phyloP scores from a whole-genome alignment of 2,329 filamentous ascomycete species.

The Colletotrichum filicis region DNA sequence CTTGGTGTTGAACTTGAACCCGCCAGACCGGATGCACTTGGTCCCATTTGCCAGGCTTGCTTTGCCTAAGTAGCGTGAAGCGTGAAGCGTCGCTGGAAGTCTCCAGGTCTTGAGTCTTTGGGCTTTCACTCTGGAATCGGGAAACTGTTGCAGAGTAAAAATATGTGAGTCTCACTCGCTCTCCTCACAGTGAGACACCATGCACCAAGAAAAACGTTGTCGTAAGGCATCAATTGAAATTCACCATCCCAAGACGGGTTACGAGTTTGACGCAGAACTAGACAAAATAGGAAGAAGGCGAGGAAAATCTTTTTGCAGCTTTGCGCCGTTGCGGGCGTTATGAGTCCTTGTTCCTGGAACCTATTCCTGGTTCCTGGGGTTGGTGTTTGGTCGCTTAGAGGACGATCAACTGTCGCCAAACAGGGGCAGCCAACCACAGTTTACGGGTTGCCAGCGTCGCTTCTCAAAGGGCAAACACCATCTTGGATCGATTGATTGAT shows the following conservation, averaged over 20 bases:
- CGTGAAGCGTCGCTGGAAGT: too few relatives aligned
- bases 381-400: neutral
- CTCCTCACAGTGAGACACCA: neutral
- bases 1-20: neutral
- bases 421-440: neutral
- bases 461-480: neutral
- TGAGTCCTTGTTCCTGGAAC: neutral
- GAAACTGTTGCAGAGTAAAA: too few relatives aligned
- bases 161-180: too few relatives aligned
- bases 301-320: neutral
- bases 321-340: neutral
- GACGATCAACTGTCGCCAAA: conserved; percentile 29
- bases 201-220: neutral
- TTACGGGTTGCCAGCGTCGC: neutral
- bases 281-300: neutral
- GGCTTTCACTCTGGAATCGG: neutral
- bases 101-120: neutral
- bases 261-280: conserved; percentile 8
- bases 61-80: neutral
- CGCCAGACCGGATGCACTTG: neutral
- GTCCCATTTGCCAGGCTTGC: neutral
- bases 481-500: neutral
- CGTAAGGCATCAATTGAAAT: conserved; percentile 23
- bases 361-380: conserved; percentile 16
- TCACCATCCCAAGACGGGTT: neutral